Base-by-base conservation (phyloP, 2,329 filamentous ascomycete species). In the Eutypella sp. region DNA sequence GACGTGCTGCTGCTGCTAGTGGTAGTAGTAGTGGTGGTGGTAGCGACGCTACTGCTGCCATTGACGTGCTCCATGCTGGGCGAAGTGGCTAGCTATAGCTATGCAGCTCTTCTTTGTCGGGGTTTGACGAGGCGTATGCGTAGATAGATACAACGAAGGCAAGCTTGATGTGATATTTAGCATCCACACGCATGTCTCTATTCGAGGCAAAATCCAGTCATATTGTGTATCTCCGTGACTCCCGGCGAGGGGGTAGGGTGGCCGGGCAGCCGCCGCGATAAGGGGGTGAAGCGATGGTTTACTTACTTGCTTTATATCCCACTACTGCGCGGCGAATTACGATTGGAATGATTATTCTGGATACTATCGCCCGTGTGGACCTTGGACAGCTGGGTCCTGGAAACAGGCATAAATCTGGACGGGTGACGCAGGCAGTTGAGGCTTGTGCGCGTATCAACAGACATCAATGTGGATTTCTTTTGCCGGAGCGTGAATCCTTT, bases 361-460 rank as follows among this genome's bases (percentile, higher is more conserved):
- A 72, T 74, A 73, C 73, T 78, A 62, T 79, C 75, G 52, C 75
- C 74, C 57, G 75, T 79, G 60, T 79, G 75, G 57, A 73, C 74
- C 63, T 65, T 68, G 46, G 74, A 78, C 46, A 78, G 65, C 53
- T 78, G 75, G 48, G 68, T 71, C 72, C 75, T 75, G 59, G 75
- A 78, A 57, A 75, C 66, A 67, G 74, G 69, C 75, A 77, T 78
- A 67, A 77, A 78, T 63, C 75, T 74, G 57, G 71, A 73, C 48
- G 75, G 75, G 64, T 78, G 73, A 60, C 73, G 72, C 61, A 78
- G 69, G 65, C 75, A 78, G 53, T 78, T 71, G 61, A 78, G 73
- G 64, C 73, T 75, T 60, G 69, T 71, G 55, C 75, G 75, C 57
- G 75, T 63, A 67, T 78, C 74, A 76, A 76, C 72, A 74, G 75